Evolutionary conservation across 805 yeast species (phyloP).

Genomic region (Saturnispora kantuleensis): DNA sequence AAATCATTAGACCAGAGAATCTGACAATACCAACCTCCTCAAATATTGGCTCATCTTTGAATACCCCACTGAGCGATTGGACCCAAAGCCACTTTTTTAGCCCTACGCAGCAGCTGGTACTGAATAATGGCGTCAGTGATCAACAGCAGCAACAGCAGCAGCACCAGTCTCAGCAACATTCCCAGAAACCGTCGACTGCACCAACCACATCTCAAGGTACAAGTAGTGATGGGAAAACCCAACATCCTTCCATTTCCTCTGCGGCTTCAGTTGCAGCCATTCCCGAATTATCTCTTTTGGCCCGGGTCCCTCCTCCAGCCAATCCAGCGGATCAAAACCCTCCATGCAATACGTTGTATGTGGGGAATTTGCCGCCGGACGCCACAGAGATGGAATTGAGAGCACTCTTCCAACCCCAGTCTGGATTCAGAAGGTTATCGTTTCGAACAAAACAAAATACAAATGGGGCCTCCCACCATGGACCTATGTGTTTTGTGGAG

Average conservation of each 20-base stretch:
- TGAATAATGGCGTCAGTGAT: conserved; percentile 3
- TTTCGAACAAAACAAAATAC: conserved; percentile 63
- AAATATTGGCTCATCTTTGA: conserved; percentile 1
- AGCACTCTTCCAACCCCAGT: conserved; percentile 75
- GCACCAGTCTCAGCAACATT: conserved; percentile 8
- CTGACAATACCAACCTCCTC: conserved; percentile 3
- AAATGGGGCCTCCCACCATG: conserved; percentile 45
- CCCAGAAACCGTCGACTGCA: conserved; percentile 4
- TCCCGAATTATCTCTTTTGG: conserved; percentile 62
- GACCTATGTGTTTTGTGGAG: conserved; percentile 99
- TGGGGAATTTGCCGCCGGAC: conserved; percentile 95
- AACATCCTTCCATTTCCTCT: conserved; percentile 5
- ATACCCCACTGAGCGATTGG: conserved; percentile 12
- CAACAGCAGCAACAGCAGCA: conserved; percentile 7
- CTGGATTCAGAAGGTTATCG: conserved; percentile 86
- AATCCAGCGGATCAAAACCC: conserved; percentile 99
- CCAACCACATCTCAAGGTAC: conserved; percentile 9
- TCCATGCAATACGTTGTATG: conserved; percentile 94
- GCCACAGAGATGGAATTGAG: conserved; percentile 90
- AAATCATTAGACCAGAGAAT: conserved; percentile 9
- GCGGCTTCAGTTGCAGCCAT: conserved; percentile 15
- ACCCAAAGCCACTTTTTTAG: conserved; percentile 9
- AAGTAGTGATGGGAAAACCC: conserved; percentile 8
- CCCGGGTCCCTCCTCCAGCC: conserved; percentile 83
- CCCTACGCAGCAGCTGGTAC: conserved; percentile 7